Conservation (phyloP, 1,284 basidiomycete species). For the Apiotrichum domesticum region DNA sequence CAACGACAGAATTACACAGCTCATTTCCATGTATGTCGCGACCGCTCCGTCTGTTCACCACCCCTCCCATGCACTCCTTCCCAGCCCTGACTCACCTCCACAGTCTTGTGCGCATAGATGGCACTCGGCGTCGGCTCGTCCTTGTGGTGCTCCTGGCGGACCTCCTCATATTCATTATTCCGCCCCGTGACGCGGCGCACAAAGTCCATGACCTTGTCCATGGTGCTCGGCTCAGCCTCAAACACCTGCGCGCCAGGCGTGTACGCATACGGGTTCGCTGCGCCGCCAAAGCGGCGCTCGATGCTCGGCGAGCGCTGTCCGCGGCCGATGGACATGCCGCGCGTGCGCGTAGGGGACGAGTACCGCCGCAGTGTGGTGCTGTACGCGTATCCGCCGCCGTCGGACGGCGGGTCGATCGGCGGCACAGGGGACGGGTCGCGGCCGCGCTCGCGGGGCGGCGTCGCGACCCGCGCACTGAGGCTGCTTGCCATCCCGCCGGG, state of each 20-base stretch:
- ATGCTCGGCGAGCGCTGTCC: not conserved
- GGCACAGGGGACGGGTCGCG: not conserved
- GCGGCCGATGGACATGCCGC: constrained; percentile 1
- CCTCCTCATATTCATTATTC: constrained; percentile 24
- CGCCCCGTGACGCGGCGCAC: constrained; percentile 27
- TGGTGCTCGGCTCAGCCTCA: constrained; percentile 5
- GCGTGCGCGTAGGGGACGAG: constrained; percentile 13
- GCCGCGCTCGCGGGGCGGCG: not conserved
- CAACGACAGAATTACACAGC: too few species aligned
- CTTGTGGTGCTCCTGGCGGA: constrained; percentile 33
- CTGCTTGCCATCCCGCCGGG: not conserved
- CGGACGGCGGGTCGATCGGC: not conserved
- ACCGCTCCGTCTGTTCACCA: not conserved
- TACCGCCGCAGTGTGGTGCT: constrained; percentile 71
- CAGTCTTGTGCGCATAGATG: constrained; percentile 39
- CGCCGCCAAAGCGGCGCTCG: constrained; percentile 3
- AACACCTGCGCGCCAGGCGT: constrained; percentile 1
- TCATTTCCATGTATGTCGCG: too few species aligned
- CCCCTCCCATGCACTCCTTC: not conserved
- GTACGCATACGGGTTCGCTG: constrained; percentile 9
- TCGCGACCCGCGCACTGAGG: not conserved
- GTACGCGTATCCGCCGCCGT: constrained; percentile 58
- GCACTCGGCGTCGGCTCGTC: constrained; percentile 41
- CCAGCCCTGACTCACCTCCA: constrained; percentile 25
- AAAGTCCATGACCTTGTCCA: constrained; percentile 9